Percentiles rank a stretch among this genome's conserved stretches.
Conservation (phyloP, 2,329 filamentous ascomycete species). For the Didymosphaeria variabile region DNA sequence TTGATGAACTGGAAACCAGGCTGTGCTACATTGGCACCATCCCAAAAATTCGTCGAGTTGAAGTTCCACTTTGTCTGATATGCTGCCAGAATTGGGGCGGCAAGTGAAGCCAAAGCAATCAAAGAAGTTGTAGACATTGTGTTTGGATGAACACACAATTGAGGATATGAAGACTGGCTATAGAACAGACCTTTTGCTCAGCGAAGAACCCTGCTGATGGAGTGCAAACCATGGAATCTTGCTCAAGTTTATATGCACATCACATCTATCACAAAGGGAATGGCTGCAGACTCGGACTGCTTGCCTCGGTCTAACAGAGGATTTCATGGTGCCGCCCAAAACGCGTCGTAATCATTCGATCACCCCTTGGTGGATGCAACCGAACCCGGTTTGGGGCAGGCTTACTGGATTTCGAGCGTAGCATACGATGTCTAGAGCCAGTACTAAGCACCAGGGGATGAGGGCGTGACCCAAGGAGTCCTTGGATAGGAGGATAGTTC, state of each 20-base stretch:
- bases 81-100: background rate
- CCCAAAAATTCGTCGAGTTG: conserved; percentile 31
- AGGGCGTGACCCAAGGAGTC: background rate
- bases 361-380: background rate
- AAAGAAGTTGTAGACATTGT: background rate
- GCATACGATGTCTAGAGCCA: background rate
- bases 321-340: background rate
- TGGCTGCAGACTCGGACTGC: no score
- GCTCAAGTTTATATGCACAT: background rate
- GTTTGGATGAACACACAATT: background rate
- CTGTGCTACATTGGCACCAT: background rate
- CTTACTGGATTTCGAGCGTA: background rate
- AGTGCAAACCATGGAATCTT: background rate
- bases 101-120: background rate
- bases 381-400: background rate
- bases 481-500: background rate
- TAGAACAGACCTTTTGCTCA: background rate
- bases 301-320: background rate
- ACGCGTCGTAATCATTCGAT: background rate
- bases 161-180: background rate
- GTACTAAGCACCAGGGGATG: background rate
- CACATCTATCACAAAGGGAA: background rate
- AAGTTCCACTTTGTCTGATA: conserved; percentile 14
- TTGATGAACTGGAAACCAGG: conserved; percentile 27
- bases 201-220: background rate